Base-by-base conservation (phyloP, 164 flowering plant genomes). In the Paratinospora sagittata region DNA sequence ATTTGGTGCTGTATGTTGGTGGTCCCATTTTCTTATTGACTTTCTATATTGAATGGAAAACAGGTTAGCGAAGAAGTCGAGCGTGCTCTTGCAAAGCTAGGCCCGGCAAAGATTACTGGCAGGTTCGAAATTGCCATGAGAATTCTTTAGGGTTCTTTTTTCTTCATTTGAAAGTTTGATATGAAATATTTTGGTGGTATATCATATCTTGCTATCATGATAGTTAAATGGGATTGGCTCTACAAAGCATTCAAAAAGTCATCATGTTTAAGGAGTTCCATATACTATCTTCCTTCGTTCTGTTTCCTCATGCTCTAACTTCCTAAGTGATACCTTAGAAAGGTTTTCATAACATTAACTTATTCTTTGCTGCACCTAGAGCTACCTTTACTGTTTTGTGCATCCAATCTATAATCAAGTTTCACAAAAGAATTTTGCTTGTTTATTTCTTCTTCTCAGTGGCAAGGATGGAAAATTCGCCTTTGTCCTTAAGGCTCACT, bases 21-120 rank as follows among this genome's bases (percentile, higher is more conserved):
- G 6, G 67, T 30, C 27, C 41, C 37, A 8, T 65, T 70, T 70
- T 21, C 68, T 33, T 26, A 9, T 14, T 60, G 14, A 71, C 63
- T 75, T 67, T 52, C 52, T 10, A 41, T 19, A 33, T 60, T 78
- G 9, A n/a, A 39, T 74, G 69, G 67, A 68, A 30, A 80, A 71
- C 83, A 95, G 99, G 99, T 91, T 8, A 92, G 99, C 72, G 99
- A 95, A 82, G 99, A 95, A 83, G 94, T 95, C 63, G 99, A 95
- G 73, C 97, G 99, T 65, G 99, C 99, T 63, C 81, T 92, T 75
- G 87, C 96, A 72, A 92, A 91, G 77, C 67, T 95, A 58, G 91
- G 87, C 58, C 88, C 97, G 70, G 84, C 96, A 11, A 88, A 74
- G 77, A 84, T 89, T 69, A 75, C 71, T 70, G 89, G 84, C 65